Evolutionary conservation across 768 basidiomycete species (phyloP).

Genomic region (Psilocybe cubensis): DNA sequence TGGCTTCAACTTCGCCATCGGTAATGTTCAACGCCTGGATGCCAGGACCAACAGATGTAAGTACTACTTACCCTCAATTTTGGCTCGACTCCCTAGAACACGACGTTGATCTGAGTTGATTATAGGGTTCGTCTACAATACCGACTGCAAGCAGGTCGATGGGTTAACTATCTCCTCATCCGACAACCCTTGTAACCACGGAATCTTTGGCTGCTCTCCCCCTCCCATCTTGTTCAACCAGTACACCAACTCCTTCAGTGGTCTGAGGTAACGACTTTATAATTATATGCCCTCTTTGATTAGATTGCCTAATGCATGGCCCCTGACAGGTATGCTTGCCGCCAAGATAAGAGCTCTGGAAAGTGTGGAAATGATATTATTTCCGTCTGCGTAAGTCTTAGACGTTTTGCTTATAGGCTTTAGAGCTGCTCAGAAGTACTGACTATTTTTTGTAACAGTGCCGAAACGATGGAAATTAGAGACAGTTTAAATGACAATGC

Average conservation of each 20-base stretch:
- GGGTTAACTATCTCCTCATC: constrained; percentile 25
- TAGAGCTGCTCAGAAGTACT: not conserved
- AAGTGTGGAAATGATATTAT: constrained; percentile 27
- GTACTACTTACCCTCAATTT: not conserved
- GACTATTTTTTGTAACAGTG: not conserved
- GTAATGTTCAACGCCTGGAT: constrained; percentile 21
- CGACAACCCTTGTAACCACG: constrained; percentile 28
- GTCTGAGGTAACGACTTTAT: constrained; percentile 18
- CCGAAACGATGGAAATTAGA: constrained; percentile 7
- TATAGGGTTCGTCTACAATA: constrained; percentile 31
- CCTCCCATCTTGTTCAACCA: constrained; percentile 29
- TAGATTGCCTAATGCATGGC: not conserved
- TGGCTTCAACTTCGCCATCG: constrained; percentile 31
- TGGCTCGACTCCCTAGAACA: too few species aligned
- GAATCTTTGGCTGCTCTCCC: constrained; percentile 32
- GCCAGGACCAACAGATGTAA: constrained; percentile 23
- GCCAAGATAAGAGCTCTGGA: constrained; percentile 27
- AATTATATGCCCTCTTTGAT: not conserved
- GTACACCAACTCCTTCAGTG: constrained; percentile 29
- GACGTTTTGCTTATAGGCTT: not conserved
- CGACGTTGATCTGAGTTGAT: not conserved
- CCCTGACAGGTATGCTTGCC: constrained; percentile 29
- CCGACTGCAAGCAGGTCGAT: constrained; percentile 29
- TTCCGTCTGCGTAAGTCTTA: constrained; percentile 30
- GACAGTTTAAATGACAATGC: too few species aligned